Evolutionary conservation across 1,139 yeast genomes (phyloP).

Genomic region (Magnusiomyces sp.): DNA sequence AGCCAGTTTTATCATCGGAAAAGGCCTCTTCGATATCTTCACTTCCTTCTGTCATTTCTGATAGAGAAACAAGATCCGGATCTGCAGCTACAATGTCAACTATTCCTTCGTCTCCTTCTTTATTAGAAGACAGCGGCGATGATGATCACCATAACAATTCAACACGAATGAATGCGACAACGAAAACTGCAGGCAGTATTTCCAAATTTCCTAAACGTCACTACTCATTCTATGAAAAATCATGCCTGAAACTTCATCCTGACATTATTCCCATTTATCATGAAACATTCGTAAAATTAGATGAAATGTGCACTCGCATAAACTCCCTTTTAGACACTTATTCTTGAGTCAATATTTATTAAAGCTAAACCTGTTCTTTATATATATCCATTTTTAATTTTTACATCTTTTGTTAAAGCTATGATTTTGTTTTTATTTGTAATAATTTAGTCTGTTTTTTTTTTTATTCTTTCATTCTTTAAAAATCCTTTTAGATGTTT

Average conservation of each 20-base stretch:
- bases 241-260: constrained; percentile 22
- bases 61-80: not conserved
- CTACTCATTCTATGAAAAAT: not conserved
- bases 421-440: too few relatives aligned
- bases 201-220: not conserved
- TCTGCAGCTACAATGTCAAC: constrained; percentile 5
- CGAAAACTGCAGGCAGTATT: not conserved
- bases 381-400: too few relatives aligned
- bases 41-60: not conserved
- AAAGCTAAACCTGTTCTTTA: too few relatives aligned
- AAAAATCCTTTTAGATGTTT: too few relatives aligned
- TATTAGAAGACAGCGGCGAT: not conserved
- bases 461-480: too few relatives aligned
- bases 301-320: constrained; percentile 18
- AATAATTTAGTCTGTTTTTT: too few relatives aligned
- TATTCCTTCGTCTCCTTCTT: constrained; percentile 1
- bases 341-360: too few relatives aligned
- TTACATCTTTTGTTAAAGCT: too few relatives aligned
- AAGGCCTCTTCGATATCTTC: not conserved
- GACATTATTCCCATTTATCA: constrained; percentile 26
- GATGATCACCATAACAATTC: constrained; percentile 5
- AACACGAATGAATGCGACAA: not conserved
- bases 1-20: not conserved
- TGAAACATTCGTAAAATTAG: constrained; percentile 26
- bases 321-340: too few relatives aligned